Percentiles rank a stretch among this genome's conserved stretches.
These are phyloP conservation scores for Aspergillus sp. DNA, from an alignment of 2,329 filamentous ascomycete genomes.

Conservation along the genomic window DNA sequence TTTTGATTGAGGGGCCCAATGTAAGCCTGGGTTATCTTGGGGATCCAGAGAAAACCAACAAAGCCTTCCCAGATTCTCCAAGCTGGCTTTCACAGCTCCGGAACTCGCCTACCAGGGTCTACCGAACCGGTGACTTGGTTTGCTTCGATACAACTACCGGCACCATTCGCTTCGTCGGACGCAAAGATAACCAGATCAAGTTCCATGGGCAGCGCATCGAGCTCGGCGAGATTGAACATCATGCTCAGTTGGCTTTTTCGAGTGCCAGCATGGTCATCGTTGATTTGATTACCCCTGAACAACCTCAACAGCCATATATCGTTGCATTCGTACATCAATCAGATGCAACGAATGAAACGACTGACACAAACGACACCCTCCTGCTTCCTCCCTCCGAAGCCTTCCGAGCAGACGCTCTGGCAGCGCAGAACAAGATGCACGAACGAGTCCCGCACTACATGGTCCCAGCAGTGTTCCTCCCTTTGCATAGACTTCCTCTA, in stretches of 20 bases:
- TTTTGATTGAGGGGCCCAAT: neutral
- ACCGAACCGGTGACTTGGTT: neutral
- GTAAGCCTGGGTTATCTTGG: neutral
- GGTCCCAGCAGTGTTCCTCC: slow-evolving; percentile 14
- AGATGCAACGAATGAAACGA: neutral
- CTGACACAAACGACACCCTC: neutral
- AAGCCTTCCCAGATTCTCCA: neutral
- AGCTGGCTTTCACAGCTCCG: neutral
- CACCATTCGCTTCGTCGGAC: neutral
- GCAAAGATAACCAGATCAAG: slow-evolving; percentile 55
- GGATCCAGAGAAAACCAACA: neutral
- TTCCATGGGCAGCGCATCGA: slow-evolving; percentile 56
- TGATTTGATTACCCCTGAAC: neutral
- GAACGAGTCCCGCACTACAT: neutral
- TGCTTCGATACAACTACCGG: neutral
- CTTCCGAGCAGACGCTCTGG: neutral
- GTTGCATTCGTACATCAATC: neutral
- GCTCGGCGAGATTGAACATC: neutral
- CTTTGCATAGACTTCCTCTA: slow-evolving; percentile 28
- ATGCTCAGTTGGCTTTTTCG: neutral
- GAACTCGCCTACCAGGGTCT: neutral
- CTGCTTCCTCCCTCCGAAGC: neutral
- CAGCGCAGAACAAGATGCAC: neutral
- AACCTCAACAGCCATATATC: neutral
- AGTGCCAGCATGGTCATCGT: neutral